phyloP scores from a whole-genome alignment of 495 filamentous ascomycete genomes.

The Neurospora tetraspora region DNA sequence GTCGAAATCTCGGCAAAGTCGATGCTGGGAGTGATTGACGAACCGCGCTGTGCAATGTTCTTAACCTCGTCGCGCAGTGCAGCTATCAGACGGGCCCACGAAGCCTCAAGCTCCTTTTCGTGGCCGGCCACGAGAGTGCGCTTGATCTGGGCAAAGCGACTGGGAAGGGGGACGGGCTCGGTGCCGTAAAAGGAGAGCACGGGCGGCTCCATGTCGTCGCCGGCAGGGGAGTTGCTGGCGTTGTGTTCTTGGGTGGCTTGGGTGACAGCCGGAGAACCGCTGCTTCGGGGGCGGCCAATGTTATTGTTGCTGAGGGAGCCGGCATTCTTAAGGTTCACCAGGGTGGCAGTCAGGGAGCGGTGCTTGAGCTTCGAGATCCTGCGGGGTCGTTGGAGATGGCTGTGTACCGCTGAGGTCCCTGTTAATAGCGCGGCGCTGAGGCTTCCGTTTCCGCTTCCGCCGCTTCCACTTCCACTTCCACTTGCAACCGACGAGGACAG shows the following conservation, averaged over 20 bases:
- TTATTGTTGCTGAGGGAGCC: neutral
- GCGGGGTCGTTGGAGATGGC: constrained; percentile 20
- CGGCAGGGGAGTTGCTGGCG: constrained; percentile 1
- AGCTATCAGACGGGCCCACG: constrained; percentile 61
- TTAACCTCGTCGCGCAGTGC: constrained; percentile 49
- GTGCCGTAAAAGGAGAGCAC: constrained; percentile 65
- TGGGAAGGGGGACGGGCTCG: constrained; percentile 60
- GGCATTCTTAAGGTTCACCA: constrained; percentile 10
- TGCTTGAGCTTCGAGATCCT: constrained; percentile 27
- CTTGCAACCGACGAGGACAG: neutral
- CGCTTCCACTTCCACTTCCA: constrained; percentile 8
- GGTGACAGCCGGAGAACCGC: constrained; percentile 1
- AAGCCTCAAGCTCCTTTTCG: constrained; percentile 53
- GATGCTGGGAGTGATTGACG: constrained; percentile 53
- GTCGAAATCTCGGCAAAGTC: constrained; percentile 49
- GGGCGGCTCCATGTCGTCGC: constrained; percentile 56
- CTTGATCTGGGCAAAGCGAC: constrained; percentile 73
- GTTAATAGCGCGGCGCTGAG: constrained; percentile 13
- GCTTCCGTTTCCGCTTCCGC: constrained; percentile 18
- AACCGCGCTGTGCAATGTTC: constrained; percentile 36
- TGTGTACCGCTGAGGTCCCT: constrained; percentile 1
- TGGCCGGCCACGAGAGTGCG: constrained; percentile 52
- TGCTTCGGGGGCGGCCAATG: constrained; percentile 2
- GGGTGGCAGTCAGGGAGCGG: constrained; percentile 19
- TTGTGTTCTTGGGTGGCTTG: neutral